Conservation (phyloP, 2,329 filamentous ascomycete species). For the Cryphonectria naterciae region DNA sequence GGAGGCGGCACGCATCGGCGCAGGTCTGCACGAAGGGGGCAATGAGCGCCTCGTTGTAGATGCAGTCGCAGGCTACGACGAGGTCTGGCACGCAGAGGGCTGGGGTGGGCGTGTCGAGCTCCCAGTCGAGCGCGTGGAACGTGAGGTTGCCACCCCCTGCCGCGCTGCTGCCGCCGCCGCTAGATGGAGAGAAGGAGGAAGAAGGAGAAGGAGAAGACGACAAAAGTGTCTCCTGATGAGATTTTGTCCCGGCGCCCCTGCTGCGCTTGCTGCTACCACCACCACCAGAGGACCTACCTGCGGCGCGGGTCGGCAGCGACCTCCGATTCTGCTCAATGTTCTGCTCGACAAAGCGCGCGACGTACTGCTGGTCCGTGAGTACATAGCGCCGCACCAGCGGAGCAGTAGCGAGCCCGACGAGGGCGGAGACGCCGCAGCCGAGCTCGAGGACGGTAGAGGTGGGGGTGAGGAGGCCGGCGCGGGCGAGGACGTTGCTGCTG, state of each 20-base stretch:
- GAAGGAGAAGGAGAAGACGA: background rate
- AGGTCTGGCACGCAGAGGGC: constrained; percentile 57
- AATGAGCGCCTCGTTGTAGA: constrained; percentile 90
- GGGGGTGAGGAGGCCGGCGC: constrained; percentile 50
- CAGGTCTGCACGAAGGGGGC: constrained; percentile 82
- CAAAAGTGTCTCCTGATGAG: background rate
- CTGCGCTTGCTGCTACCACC: constrained; percentile 11
- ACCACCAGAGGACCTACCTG: background rate
- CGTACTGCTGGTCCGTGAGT: constrained; percentile 88
- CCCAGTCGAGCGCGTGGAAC: constrained; percentile 80
- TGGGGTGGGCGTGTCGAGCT: constrained; percentile 60
- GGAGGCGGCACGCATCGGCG: constrained; percentile 70
- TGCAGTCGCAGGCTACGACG: constrained; percentile 87
- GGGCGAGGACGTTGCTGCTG: constrained; percentile 63
- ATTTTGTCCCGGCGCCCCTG: constrained; percentile 28
- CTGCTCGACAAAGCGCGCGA: constrained; percentile 72
- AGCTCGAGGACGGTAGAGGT: constrained; percentile 74
- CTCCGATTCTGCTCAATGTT: constrained; percentile 70
- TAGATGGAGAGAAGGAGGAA: background rate
- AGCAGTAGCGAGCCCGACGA: constrained; percentile 73
- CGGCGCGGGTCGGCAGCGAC: constrained; percentile 20
- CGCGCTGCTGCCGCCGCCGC: background rate
- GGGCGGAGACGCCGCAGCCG: constrained; percentile 83
- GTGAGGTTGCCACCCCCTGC: constrained; percentile 46
- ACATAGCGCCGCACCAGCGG: constrained; percentile 67